These are phyloP conservation scores for Grigorovia yakushimaensis DNA, from an alignment of 805 yeast species.

Conservation along the genomic window DNA sequence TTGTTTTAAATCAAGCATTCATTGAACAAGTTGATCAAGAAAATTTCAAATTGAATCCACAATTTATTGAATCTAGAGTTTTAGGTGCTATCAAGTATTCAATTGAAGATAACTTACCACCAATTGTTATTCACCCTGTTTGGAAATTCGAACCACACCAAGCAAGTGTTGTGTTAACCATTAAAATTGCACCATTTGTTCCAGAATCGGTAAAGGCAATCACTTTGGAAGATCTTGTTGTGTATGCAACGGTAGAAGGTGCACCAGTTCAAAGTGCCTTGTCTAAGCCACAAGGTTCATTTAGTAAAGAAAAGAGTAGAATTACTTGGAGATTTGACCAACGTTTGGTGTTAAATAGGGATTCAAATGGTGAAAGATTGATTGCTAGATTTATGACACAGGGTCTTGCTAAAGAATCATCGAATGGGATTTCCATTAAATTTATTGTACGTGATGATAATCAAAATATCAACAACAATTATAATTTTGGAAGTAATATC, in stretches of 20 bases:
- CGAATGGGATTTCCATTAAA: constrained; percentile 62
- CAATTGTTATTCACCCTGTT: constrained; percentile 64
- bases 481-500: constrained; percentile 36
- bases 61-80: constrained; percentile 49
- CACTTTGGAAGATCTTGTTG: constrained; percentile 29
- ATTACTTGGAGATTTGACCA: constrained; percentile 71
- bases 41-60: constrained; percentile 38
- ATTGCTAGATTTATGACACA: constrained; percentile 81
- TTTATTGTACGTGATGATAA: constrained; percentile 36
- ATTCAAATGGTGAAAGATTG: constrained; percentile 48
- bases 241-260: constrained; percentile 49
- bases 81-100: constrained; percentile 77
- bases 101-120: constrained; percentile 43
- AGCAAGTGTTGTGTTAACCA: constrained; percentile 71
- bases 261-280: constrained; percentile 64
- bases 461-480: constrained; percentile 19
- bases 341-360: constrained; percentile 31
- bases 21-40: constrained; percentile 40
- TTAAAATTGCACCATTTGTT: constrained; percentile 32
- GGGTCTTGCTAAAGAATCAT: constrained; percentile 60
- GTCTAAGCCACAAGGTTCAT: constrained; percentile 86
- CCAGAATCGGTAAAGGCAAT: constrained; percentile 28
- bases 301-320: constrained; percentile 75
- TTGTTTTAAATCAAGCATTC: constrained; percentile 44
- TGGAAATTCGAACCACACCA: constrained; percentile 87